Evolutionary conservation across 1,139 yeast genomes (phyloP).

Genomic region (Scheffersomyces cryptocercus): DNA sequence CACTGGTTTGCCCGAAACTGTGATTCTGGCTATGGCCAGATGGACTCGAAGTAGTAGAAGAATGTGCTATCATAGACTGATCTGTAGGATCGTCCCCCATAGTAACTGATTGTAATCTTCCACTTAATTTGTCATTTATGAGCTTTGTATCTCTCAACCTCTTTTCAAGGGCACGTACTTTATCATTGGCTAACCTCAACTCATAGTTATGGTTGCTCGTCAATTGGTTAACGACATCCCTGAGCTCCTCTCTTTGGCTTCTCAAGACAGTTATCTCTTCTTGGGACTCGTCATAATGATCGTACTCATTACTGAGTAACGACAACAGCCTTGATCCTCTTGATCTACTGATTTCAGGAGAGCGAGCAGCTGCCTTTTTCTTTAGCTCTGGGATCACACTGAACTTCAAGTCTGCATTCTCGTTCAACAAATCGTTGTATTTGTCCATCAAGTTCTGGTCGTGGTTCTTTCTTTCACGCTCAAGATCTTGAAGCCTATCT

Average conservation of each 20-base stretch:
- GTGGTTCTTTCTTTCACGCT: slow-evolving; percentile 20
- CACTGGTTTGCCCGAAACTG: neutral
- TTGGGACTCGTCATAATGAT: slow-evolving; percentile 21
- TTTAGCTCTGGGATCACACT: slow-evolving; percentile 45
- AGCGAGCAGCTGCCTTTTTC: slow-evolving; percentile 17
- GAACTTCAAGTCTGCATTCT: slow-evolving; percentile 45
- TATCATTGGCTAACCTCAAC: slow-evolving; percentile 42
- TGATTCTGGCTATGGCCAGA: no score
- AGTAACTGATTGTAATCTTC: slow-evolving; percentile 15
- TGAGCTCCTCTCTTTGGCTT: slow-evolving; percentile 57
- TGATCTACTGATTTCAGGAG: slow-evolving; percentile 3
- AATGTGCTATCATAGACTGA: no score
- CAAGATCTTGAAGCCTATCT: slow-evolving; percentile 40
- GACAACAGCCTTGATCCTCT: slow-evolving; percentile 17
- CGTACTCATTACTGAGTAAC: slow-evolving; percentile 15
- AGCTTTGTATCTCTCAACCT: slow-evolving; percentile 36
- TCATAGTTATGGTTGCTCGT: slow-evolving; percentile 39
- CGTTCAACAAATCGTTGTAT: slow-evolving; percentile 40
- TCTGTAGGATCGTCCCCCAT: no score
- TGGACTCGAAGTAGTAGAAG: no score
- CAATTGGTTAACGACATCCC: slow-evolving; percentile 51
- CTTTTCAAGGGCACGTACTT: slow-evolving; percentile 39
- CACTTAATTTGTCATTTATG: slow-evolving; percentile 38
- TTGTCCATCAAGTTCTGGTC: slow-evolving; percentile 32
- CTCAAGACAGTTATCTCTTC: slow-evolving; percentile 41